Conservation (phyloP, 2,329 filamentous ascomycete species). For the Neofusicoccum umdonicola region DNA sequence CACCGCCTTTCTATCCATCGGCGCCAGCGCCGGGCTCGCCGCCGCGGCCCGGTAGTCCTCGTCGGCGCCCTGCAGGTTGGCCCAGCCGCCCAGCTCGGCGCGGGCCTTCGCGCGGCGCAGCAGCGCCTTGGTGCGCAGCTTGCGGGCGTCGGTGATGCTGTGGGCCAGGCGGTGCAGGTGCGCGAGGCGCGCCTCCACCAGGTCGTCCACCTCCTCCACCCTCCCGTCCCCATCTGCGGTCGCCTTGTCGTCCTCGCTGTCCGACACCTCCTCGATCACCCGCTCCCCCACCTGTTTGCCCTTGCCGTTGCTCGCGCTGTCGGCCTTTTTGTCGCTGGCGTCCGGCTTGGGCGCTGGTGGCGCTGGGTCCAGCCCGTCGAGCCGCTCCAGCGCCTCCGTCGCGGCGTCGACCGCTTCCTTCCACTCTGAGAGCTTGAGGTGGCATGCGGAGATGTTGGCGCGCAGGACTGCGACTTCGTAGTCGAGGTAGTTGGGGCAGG, state of each 20-base stretch:
- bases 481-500: conserved; percentile 80
- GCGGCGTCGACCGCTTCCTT: conserved; percentile 76
- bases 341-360: neutral
- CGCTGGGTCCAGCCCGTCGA: conserved; percentile 63
- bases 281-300: conserved; percentile 32
- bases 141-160: conserved; percentile 60
- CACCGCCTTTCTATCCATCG: conserved; percentile 67
- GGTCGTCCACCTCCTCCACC: conserved; percentile 44
- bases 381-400: conserved; percentile 66
- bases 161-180: conserved; percentile 24
- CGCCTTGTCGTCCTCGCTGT: conserved; percentile 44
- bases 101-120: conserved; percentile 74
- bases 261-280: conserved; percentile 35
- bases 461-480: conserved; percentile 85
- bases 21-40: conserved; percentile 58
- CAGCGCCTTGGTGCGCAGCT: conserved; percentile 79
- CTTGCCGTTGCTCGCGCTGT: conserved; percentile 22
- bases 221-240: conserved; percentile 27
- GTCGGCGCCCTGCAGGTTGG: conserved; percentile 72
- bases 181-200: neutral
- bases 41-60: conserved; percentile 73
- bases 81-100: conserved; percentile 72
- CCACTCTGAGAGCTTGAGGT: conserved; percentile 82
- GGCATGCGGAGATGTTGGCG: conserved; percentile 86
- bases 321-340: conserved; percentile 22